phyloP scores from a whole-genome alignment of 1,284 basidiomycete species.

The Marasmius fiardii region DNA sequence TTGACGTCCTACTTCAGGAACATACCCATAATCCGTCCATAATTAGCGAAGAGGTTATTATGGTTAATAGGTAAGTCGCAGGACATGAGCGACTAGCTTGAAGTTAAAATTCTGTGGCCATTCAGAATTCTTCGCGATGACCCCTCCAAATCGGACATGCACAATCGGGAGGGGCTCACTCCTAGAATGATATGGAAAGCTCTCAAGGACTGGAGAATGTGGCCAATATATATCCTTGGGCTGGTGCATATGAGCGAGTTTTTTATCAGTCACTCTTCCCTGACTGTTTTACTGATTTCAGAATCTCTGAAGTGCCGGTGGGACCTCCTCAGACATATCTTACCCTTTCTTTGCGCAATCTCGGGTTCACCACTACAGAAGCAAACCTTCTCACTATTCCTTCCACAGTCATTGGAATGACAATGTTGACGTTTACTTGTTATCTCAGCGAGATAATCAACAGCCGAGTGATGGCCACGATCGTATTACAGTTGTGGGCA shows the following conservation, averaged over 20 bases:
- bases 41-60: slow-evolving; percentile 49
- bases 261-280: not conserved
- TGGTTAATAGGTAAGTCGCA: slow-evolving; percentile 49
- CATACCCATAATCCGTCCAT: not conserved
- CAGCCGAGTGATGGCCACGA: slow-evolving; percentile 49
- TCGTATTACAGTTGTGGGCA: slow-evolving; percentile 60
- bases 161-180: slow-evolving; percentile 58
- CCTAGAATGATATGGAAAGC: slow-evolving; percentile 41
- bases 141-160: slow-evolving; percentile 58
- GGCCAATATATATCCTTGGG: slow-evolving; percentile 52
- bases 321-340: slow-evolving; percentile 48
- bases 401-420: slow-evolving; percentile 38
- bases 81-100: not conserved
- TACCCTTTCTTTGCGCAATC: slow-evolving; percentile 46
- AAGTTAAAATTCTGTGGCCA: not conserved
- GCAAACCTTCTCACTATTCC: slow-evolving; percentile 51
- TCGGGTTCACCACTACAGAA: slow-evolving; percentile 51
- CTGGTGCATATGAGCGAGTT: slow-evolving; percentile 41
- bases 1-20: not conserved
- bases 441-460: slow-evolving; percentile 54
- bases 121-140: slow-evolving; percentile 52
- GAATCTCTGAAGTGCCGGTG: slow-evolving; percentile 35
- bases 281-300: not conserved
- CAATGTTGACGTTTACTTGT: slow-evolving; percentile 42
- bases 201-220: slow-evolving; percentile 49